These are phyloP conservation scores for Cryptococcus amylolentus DNA, from an alignment of 1,284 basidiomycete genomes.

Conservation along the genomic window DNA sequence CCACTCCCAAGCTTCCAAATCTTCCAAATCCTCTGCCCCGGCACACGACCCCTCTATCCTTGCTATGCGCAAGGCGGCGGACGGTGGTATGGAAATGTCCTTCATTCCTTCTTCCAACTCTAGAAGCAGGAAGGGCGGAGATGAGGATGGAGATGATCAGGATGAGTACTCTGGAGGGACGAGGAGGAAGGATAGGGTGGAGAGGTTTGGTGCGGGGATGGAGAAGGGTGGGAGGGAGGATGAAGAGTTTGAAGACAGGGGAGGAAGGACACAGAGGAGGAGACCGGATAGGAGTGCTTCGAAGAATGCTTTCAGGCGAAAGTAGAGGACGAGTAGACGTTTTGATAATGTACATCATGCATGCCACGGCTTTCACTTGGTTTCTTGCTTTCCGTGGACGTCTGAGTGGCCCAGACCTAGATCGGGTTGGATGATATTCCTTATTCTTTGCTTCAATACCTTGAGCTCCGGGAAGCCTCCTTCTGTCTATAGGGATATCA, in stretches of 20 bases:
- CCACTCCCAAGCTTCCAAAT: constrained; percentile 17
- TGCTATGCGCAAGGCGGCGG: constrained; percentile 41
- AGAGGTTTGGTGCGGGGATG: constrained; percentile 78
- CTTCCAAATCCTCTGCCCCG: constrained; percentile 6
- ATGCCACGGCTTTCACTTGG: neutral
- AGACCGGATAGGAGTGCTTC: constrained; percentile 75
- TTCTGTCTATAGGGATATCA: constrained; percentile 58
- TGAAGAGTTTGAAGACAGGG: constrained; percentile 54
- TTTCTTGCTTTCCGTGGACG: constrained; percentile 13
- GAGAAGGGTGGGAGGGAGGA: constrained; percentile 62
- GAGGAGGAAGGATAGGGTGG: constrained; percentile 59
- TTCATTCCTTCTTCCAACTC: constrained; percentile 47
- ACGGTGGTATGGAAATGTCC: constrained; percentile 55
- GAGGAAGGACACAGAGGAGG: constrained; percentile 67
- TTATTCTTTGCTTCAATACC: constrained; percentile 75
- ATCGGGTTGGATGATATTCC: constrained; percentile 73
- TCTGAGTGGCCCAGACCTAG: constrained; percentile 81
- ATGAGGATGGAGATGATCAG: constrained; percentile 15
- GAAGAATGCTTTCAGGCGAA: constrained; percentile 69
- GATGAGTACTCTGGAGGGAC: constrained; percentile 44
- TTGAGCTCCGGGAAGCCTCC: constrained; percentile 77
- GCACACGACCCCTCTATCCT: constrained; percentile 30
- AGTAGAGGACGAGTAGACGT: constrained; percentile 13
- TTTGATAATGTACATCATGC: neutral
- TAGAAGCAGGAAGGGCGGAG: constrained; percentile 41